These are phyloP conservation scores for Bretziella fagacearum DNA, from an alignment of 2,329 filamentous ascomycete species.

Conservation along the genomic window DNA sequence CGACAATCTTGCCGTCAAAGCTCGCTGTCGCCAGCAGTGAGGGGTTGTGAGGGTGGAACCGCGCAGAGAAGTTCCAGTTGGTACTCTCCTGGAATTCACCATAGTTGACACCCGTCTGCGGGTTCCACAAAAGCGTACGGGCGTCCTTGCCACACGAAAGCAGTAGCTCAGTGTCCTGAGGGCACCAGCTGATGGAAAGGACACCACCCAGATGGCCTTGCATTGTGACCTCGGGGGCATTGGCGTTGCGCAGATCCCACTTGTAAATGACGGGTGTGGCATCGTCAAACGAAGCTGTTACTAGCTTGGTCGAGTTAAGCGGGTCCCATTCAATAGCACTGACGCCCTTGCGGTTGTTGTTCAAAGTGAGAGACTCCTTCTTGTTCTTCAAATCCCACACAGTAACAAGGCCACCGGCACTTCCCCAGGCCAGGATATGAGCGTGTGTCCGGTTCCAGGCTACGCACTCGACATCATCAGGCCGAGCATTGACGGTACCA, in stretches of 20 bases:
- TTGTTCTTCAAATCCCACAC: slow-evolving; percentile 98
- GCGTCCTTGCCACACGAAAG: slow-evolving; percentile 96
- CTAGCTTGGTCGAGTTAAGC: slow-evolving; percentile 79
- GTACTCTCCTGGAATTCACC: slow-evolving; percentile 94
- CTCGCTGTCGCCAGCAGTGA: slow-evolving; percentile 86
- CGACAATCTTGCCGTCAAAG: slow-evolving; percentile 87
- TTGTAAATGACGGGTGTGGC: slow-evolving; percentile 73
- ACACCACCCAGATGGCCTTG: slow-evolving; percentile 90
- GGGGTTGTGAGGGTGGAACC: slow-evolving; percentile 87
- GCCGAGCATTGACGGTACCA: slow-evolving; percentile 71
- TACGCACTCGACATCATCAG: slow-evolving; percentile 88
- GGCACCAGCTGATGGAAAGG: slow-evolving; percentile 87
- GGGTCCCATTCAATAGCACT: slow-evolving; percentile 97
- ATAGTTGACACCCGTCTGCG: slow-evolving; percentile 69
- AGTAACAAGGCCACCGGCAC: slow-evolving; percentile 83
- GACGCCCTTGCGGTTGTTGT: slow-evolving; percentile 86
- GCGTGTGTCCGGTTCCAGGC: slow-evolving; percentile 98
- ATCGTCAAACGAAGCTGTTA: slow-evolving; percentile 84
- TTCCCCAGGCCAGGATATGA: slow-evolving; percentile 89
- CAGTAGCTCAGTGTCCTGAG: slow-evolving; percentile 73
- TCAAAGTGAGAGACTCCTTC: slow-evolving; percentile 90
- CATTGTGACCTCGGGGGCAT: slow-evolving; percentile 76
- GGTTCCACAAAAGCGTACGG: slow-evolving; percentile 88
- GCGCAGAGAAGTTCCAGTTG: slow-evolving; percentile 97
- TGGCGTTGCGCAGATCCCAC: slow-evolving; percentile 93